phyloP scores from a whole-genome alignment of 495 filamentous ascomycete species.

The Penicillium riverlandense region DNA sequence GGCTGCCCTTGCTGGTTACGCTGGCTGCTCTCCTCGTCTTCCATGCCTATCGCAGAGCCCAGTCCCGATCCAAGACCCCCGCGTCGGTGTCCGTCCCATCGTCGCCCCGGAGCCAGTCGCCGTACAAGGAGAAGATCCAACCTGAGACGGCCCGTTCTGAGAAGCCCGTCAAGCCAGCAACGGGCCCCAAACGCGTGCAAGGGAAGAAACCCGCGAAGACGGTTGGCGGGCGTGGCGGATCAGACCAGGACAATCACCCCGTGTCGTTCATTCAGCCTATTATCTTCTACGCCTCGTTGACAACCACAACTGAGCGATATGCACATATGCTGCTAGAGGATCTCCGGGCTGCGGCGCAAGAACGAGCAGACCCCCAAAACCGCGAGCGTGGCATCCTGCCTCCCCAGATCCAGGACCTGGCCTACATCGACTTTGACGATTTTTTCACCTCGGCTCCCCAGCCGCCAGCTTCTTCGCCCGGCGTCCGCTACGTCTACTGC shows the following conservation, averaged over 20 bases:
- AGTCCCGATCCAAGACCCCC: constrained; percentile 19
- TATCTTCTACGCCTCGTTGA: constrained; percentile 84
- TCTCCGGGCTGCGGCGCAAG: constrained; percentile 31
- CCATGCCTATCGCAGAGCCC: constrained; percentile 17
- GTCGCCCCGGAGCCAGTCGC: constrained; percentile 26
- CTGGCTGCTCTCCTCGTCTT: constrained; percentile 16
- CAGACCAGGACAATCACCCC: constrained; percentile 9
- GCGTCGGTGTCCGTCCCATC: constrained; percentile 26
- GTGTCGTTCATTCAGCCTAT: constrained; percentile 56
- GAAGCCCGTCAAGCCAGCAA: neutral
- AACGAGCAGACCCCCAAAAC: constrained; percentile 20
- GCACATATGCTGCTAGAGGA: constrained; percentile 50
- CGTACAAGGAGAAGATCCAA: constrained; percentile 15
- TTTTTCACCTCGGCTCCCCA: constrained; percentile 63
- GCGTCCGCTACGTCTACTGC: constrained; percentile 68
- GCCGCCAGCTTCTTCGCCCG: constrained; percentile 40
- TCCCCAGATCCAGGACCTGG: constrained; percentile 68
- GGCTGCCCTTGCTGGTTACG: constrained; percentile 27
- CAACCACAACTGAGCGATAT: constrained; percentile 65
- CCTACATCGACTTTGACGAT: constrained; percentile 84
- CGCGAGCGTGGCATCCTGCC: constrained; percentile 38
- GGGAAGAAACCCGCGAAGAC: constrained; percentile 29
- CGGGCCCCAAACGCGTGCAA: constrained; percentile 34
- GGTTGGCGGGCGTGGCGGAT: constrained; percentile 12
- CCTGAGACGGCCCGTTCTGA: constrained; percentile 1